Evolutionary conservation across 345 rosid species (phyloP).

Genomic region (Populus pruinosa): DNA sequence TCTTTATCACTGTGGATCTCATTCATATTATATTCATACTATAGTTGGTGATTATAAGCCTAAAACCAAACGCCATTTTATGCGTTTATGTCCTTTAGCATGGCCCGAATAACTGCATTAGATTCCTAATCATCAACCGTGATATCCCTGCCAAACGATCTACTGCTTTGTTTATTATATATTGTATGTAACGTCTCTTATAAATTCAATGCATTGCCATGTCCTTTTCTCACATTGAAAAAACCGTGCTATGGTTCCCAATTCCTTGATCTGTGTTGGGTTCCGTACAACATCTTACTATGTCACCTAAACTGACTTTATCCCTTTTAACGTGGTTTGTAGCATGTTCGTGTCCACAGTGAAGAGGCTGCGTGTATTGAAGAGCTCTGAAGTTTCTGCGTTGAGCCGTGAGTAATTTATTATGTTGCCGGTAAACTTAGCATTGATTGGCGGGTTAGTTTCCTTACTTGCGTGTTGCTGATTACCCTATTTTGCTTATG

Average conservation of each 20-base stretch:
- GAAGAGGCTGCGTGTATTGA: slow-evolving; percentile 87
- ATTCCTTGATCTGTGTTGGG: not conserved
- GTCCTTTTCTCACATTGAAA: too few species aligned
- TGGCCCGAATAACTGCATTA: slow-evolving; percentile 22
- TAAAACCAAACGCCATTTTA: not conserved
- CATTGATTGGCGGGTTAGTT: not conserved
- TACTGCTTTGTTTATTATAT: too few species aligned
- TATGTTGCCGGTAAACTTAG: not conserved
- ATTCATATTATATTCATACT: slow-evolving; percentile 30
- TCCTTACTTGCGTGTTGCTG: not conserved
- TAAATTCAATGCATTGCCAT: too few species aligned
- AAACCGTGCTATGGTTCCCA: too few species aligned
- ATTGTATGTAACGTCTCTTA: too few species aligned
- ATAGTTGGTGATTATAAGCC: slow-evolving; percentile 22
- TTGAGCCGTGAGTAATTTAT: slow-evolving; percentile 35
- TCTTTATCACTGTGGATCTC: slow-evolving; percentile 36
- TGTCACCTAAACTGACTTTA: not conserved
- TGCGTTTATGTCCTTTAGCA: slow-evolving; percentile 27
- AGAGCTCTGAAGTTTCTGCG: slow-evolving; percentile 65
- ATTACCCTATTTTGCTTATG: not conserved
- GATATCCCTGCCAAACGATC: not conserved
- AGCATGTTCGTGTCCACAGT: slow-evolving; percentile 93
- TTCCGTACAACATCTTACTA: not conserved
- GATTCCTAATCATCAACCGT: slow-evolving; percentile 25
- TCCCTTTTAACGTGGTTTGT: slow-evolving; percentile 13